Conservation (phyloP, 139 green algal species). For the Chlorella sorokiniana region DNA sequence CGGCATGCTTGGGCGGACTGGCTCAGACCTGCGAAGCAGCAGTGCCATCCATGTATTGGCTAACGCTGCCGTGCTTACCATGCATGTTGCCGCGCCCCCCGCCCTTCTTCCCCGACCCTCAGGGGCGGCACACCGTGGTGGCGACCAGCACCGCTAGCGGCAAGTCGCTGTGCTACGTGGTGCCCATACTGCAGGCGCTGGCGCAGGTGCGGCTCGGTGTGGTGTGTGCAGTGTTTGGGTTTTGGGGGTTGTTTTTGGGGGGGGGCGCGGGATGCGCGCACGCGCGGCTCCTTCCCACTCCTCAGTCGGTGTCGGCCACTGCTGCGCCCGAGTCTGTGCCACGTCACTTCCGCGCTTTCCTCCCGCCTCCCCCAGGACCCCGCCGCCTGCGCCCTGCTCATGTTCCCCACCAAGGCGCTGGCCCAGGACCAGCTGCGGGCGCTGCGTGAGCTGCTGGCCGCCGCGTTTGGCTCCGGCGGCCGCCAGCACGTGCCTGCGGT, state of each 20-base stretch:
- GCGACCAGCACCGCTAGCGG: constrained; percentile 90
- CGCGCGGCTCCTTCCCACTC: not conserved
- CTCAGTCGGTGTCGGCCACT: too few species aligned
- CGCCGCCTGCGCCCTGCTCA: constrained; percentile 75
- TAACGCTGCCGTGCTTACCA: not conserved
- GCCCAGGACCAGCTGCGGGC: constrained; percentile 79
- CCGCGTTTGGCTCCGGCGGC: constrained; percentile 57
- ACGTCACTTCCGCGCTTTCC: not conserved
- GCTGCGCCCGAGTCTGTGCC: not conserved
- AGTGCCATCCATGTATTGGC: not conserved
- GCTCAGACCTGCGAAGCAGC: too few species aligned
- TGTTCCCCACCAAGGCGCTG: constrained; percentile 96
- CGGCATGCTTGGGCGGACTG: not conserved
- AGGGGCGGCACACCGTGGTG: constrained; percentile 77
- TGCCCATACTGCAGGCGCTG: constrained; percentile 79
- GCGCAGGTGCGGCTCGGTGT: not conserved
- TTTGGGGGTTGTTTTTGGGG: too few species aligned
- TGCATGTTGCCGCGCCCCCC: not conserved
- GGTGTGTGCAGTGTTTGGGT: too few species aligned
- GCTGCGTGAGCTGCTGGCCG: constrained; percentile 54
- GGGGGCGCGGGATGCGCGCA: not conserved
- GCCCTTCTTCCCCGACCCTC: not conserved
- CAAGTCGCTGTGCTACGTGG: constrained; percentile 92
- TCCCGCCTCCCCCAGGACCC: constrained; percentile 34
- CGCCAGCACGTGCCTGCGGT: constrained; percentile 40